Evolutionary conservation across 805 yeast genomes (phyloP).

Genomic region (Ogataea philodendri): DNA sequence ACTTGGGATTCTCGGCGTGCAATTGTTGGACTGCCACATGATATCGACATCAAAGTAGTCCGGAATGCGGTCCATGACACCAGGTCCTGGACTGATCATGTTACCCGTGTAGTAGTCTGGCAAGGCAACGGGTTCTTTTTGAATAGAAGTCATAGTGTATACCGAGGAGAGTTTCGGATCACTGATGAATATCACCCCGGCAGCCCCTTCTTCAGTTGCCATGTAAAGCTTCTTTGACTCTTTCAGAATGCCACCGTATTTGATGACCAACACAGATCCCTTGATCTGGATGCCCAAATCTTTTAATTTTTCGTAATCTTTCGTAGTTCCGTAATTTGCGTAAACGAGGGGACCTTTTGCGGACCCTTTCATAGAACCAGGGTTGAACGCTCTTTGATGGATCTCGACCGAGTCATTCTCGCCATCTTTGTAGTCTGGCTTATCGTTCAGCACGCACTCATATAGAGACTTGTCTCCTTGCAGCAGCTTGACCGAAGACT

Average conservation of each 20-base stretch:
- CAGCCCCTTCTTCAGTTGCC: constrained; percentile 58
- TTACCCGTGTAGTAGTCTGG: constrained; percentile 72
- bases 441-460: constrained; percentile 26
- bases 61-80: constrained; percentile 34
- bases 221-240: constrained; percentile 50
- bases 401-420: constrained; percentile 23
- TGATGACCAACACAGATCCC: constrained; percentile 57
- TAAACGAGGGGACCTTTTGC: constrained; percentile 54
- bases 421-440: constrained; percentile 6
- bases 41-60: constrained; percentile 38
- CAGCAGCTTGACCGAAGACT: constrained; percentile 29
- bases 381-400: constrained; percentile 58
- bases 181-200: constrained; percentile 67
- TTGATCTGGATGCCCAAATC: constrained; percentile 39
- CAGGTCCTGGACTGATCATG: constrained; percentile 76
- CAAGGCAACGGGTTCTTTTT: constrained; percentile 53
- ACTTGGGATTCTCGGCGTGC: constrained; percentile 70
- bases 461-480: constrained; percentile 16
- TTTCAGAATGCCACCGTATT: constrained; percentile 52
- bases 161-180: constrained; percentile 33
- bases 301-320: constrained; percentile 49
- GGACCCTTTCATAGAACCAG: constrained; percentile 61
- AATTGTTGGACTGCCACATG: constrained; percentile 44
- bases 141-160: constrained; percentile 45
- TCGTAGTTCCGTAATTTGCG: constrained; percentile 61